A percentile compares a stretch with the other conserved stretches of the same genome.
Evolutionary conservation across 2,329 filamentous ascomycete species (phyloP).

Genomic region (Trichophyton verrucosum): DNA sequence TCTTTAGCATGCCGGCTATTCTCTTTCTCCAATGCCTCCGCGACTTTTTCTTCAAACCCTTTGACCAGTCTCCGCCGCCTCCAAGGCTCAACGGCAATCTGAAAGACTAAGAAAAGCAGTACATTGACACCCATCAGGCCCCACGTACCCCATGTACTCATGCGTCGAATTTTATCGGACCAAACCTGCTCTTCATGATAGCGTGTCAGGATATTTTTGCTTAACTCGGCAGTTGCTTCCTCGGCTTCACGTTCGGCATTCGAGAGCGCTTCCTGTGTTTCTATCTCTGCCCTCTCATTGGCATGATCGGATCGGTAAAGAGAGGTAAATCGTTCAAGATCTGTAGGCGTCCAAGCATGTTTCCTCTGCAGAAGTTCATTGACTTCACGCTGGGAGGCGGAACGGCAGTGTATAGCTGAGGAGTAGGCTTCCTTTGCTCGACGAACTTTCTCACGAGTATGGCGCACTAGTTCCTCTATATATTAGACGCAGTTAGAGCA

Average conservation of each 20-base stretch:
- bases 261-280: conserved; percentile 58
- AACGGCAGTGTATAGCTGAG: conserved; percentile 67
- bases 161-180: conserved; percentile 92
- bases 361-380: conserved; percentile 89
- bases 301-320: conserved; percentile 87
- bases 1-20: conserved; percentile 16
- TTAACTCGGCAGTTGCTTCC: conserved; percentile 61
- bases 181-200: conserved; percentile 99
- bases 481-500: conserved; percentile 7
- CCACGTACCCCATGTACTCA: conserved; percentile 98
- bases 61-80: conserved; percentile 65
- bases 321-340: conserved; percentile 87
- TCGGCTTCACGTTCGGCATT: conserved; percentile 70
- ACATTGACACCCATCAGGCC: conserved; percentile 96
- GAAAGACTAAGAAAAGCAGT: conserved; percentile 69
- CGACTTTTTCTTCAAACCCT: conserved; percentile 68
- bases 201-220: conserved; percentile 69
- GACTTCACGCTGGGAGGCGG: conserved; percentile 87
- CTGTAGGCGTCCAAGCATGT: conserved; percentile 73
- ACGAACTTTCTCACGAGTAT: conserved; percentile 53
- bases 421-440: conserved; percentile 65
- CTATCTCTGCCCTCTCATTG: conserved; percentile 71
- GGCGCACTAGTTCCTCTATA: conserved; percentile 40
- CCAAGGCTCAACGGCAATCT: conserved; percentile 90
- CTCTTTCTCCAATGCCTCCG: conserved; percentile 57